phyloP scores from a whole-genome alignment of 2,329 filamentous ascomycete genomes.

The Decorospora gaudefroyi region DNA sequence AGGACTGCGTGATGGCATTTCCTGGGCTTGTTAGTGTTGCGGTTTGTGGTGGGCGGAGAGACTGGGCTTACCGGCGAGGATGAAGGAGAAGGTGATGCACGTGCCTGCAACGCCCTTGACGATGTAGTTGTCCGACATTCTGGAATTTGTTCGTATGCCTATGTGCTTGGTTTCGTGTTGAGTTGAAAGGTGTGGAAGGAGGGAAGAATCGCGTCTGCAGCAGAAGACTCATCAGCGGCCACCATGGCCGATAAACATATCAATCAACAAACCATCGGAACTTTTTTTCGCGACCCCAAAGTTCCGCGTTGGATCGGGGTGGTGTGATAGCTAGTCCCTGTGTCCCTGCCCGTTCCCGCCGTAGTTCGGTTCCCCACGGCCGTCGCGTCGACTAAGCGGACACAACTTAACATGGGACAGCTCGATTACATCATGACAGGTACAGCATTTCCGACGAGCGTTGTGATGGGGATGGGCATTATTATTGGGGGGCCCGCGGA shows the following conservation, averaged over 20 bases:
- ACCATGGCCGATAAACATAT: slow-evolving; percentile 10
- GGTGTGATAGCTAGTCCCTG: slow-evolving; percentile 3
- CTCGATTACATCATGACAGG: slow-evolving; percentile 19
- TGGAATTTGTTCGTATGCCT: slow-evolving; percentile 1
- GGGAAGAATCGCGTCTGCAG: background rate
- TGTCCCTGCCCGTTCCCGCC: slow-evolving; percentile 9
- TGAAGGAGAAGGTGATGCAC: slow-evolving; percentile 56
- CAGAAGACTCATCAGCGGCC: background rate
- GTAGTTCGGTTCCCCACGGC: slow-evolving; percentile 24
- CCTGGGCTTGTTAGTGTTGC: slow-evolving; percentile 39
- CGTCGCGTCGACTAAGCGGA: slow-evolving; percentile 9
- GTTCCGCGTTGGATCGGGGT: slow-evolving; percentile 1
- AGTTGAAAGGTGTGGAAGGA: background rate
- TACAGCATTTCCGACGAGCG: background rate
- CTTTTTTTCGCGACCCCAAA: background rate
- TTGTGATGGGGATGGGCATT: too few species aligned
- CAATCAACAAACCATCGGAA: slow-evolving; percentile 10
- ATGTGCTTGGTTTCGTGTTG: background rate
- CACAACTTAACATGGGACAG: background rate
- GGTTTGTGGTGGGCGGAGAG: background rate
- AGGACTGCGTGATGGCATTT: slow-evolving; percentile 59
- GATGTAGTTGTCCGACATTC: slow-evolving; percentile 42
- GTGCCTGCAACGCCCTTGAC: slow-evolving; percentile 51
- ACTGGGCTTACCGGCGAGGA: slow-evolving; percentile 50
- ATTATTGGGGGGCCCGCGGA: background rate